Evolutionary conservation across 2,329 filamentous ascomycete species (phyloP).

Genomic region (Escovopsis sp.): DNA sequence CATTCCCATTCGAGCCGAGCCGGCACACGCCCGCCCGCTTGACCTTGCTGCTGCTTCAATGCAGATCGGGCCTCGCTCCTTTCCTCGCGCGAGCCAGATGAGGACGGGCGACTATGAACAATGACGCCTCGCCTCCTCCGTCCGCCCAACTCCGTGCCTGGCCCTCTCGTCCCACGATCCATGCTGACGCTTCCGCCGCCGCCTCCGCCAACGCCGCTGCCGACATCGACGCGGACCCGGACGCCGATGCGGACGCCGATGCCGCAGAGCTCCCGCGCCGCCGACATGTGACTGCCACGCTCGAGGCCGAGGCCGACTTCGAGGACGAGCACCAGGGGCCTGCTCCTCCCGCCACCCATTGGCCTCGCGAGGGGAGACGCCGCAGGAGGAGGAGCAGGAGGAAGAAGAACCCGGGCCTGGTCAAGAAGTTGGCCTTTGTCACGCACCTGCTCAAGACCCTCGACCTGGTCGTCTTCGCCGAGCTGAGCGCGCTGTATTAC

Average conservation of each 20-base stretch:
- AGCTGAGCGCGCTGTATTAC: slow-evolving; percentile 53
- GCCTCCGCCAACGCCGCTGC: background rate
- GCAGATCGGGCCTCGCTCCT: slow-evolving; percentile 9
- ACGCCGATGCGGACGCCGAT: no score
- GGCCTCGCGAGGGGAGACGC: slow-evolving; percentile 14
- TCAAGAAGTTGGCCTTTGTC: slow-evolving; percentile 46
- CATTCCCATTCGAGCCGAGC: no score
- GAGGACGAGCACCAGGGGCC: background rate
- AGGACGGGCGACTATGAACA: slow-evolving; percentile 32
- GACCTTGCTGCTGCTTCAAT: slow-evolving; percentile 4
- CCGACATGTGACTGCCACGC: slow-evolving; percentile 2
- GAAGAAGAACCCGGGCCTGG: slow-evolving; percentile 27
- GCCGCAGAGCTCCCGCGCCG: no score
- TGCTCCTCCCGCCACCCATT: no score
- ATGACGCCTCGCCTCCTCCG: slow-evolving; percentile 32
- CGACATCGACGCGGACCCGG: background rate
- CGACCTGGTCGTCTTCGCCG: slow-evolving; percentile 48
- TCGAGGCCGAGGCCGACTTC: background rate
- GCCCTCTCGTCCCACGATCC: slow-evolving; percentile 2
- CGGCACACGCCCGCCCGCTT: background rate
- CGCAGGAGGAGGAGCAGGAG: slow-evolving; percentile 23
- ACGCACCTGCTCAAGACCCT: slow-evolving; percentile 45
- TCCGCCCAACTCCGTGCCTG: slow-evolving; percentile 19
- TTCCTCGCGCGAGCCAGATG: slow-evolving; percentile 13
- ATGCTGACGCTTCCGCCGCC: background rate